phyloP scores from a whole-genome alignment of 1,284 basidiomycete genomes.

The Ustilago lituana region DNA sequence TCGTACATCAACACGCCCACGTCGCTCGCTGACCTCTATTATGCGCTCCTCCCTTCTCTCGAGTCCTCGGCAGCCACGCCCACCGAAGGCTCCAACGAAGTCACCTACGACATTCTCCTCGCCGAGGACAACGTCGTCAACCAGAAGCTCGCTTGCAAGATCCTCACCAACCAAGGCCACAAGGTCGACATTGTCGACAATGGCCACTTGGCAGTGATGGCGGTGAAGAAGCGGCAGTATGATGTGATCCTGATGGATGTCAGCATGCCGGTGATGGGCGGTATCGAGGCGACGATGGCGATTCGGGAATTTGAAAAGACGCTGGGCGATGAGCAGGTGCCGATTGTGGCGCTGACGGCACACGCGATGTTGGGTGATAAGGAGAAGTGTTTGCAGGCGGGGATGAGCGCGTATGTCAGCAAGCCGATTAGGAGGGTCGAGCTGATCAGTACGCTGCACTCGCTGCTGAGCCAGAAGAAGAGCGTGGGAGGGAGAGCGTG shows the following conservation, averaged over 20 bases:
- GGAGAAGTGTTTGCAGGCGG: constrained; percentile 64
- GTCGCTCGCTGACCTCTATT: constrained; percentile 85
- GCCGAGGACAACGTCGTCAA: constrained; percentile 99
- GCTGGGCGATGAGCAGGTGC: constrained; percentile 78
- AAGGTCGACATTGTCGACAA: constrained; percentile 97
- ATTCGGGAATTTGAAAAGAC: constrained; percentile 79
- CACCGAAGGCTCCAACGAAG: constrained; percentile 79
- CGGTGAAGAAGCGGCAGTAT: constrained; percentile 80
- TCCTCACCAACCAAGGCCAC: constrained; percentile 95
- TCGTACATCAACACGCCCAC: constrained; percentile 92
- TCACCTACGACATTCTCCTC: constrained; percentile 90
- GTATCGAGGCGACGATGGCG: constrained; percentile 75
- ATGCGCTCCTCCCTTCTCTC: constrained; percentile 90
- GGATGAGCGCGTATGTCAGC: constrained; percentile 63
- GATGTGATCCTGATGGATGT: constrained; percentile 88
- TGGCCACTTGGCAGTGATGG: constrained; percentile 87
- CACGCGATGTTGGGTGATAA: constrained; percentile 73
- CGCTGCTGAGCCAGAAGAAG: constrained; percentile 53
- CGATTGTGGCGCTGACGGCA: constrained; percentile 94
- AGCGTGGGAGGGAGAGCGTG: constrained; percentile 22
- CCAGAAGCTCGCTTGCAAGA: constrained; percentile 95
- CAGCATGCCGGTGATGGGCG: constrained; percentile 72
- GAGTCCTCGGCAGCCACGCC: constrained; percentile 90
- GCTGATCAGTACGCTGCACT: constrained; percentile 60
- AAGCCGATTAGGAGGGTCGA: constrained; percentile 64